Evolutionary conservation across 139 green algal genomes (phyloP).

Genomic region (Tetratostichococcus sp.): DNA sequence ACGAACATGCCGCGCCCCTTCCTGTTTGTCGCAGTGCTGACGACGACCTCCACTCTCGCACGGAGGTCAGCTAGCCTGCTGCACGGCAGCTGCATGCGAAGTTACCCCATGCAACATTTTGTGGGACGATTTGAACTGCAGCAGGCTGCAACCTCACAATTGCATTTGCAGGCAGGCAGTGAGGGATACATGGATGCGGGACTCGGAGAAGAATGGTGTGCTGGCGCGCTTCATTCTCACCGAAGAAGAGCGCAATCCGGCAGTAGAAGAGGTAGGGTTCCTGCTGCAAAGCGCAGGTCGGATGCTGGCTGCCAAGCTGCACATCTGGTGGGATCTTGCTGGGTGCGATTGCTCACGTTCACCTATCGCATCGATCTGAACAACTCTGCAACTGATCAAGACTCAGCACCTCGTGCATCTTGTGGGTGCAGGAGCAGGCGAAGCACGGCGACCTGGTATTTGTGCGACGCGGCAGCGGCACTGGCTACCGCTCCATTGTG

Average conservation of each 20-base stretch:
- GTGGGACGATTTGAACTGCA: no score
- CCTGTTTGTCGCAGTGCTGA: not conserved
- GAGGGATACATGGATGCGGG: not conserved
- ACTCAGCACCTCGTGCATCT: no score
- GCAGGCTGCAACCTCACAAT: no score
- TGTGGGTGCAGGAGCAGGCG: not conserved
- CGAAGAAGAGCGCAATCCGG: not conserved
- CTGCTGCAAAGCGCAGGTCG: no score
- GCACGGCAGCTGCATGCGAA: no score
- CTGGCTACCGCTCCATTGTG: not conserved
- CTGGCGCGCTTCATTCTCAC: not conserved
- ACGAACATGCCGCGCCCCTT: not conserved
- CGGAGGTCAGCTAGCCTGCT: no score
- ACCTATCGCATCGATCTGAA: no score
- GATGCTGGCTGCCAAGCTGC: no score
- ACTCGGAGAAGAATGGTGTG: not conserved
- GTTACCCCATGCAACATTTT: no score
- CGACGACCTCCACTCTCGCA: not conserved
- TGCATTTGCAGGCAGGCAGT: not conserved
- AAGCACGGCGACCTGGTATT: not conserved
- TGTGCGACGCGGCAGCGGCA: not conserved
- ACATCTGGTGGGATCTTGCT: no score
- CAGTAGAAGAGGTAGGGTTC: not conserved
- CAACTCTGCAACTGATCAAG: no score
- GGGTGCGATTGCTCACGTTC: no score